Base-by-base conservation (phyloP, 2,329 filamentous ascomycete genomes). In the Calcarisporium arbuscula region DNA sequence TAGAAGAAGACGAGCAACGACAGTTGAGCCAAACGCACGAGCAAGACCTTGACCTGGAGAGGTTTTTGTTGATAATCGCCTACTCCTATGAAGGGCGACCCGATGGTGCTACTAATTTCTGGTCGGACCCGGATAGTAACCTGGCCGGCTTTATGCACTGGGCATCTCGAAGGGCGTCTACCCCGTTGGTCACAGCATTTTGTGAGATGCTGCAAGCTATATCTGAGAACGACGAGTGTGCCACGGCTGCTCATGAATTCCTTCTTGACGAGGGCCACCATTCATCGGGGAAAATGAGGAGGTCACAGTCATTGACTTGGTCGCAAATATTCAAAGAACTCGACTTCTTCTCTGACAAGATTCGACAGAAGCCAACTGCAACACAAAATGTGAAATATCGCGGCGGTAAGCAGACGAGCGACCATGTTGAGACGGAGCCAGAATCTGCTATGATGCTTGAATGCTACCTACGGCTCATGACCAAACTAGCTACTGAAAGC, bases 391-490 rank as follows among this genome's bases (percentile, higher is more conserved):
- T 52, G 22, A 49, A 57, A 31, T 73, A 75, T 48, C 71, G 79
- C 41, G 57, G 71, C 35, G 71, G 73, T 30, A 82, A 85, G 54
- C 65, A 75, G 29, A 66, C 74, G 28, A 67, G 67, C 14, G 80
- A 83, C 28, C 73, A 82, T 40, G 79, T 86, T 40, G 88, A 94
- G 54, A 70, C 73, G 19, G 90, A 95, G 53, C 85, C 88, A 5
- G 94, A 98, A 57, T 94, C 86, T 26, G 81, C 83, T n/a, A 85
- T 95, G 61, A 95, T 98, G 86, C 70, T 98, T 19, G 88, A 95
- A 53, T 90, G 87, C 48, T 96, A 96, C 55, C 70, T 98, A 34
- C 80, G 90, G 19, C 72, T 98, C 5, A 84, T 95, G 48, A 78
- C 86, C 4, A 87, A 94, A 56, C 67, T 98, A 8, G 81, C 82